Evolutionary conservation across 139 green algal genomes (phyloP).

Genomic region (Chlamydomonas schloesseri): DNA sequence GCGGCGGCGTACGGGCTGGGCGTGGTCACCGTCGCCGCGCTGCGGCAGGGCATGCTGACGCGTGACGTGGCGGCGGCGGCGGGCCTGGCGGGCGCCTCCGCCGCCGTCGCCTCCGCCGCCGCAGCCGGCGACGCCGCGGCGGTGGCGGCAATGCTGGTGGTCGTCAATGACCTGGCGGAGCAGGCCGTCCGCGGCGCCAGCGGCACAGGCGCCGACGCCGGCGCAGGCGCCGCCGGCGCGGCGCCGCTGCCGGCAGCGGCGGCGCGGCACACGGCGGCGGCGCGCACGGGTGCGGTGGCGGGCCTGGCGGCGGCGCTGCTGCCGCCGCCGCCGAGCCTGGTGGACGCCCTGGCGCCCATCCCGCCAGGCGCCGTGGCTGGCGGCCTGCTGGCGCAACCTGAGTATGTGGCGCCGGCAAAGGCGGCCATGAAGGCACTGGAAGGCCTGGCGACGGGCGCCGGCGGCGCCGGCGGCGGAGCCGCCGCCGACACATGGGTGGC

Average conservation of each 20-base stretch:
- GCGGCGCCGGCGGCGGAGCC: not conserved
- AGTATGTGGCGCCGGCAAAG: constrained; percentile 28
- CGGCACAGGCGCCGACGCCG: too few species aligned
- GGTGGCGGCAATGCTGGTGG: not conserved
- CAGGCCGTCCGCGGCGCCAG: not conserved
- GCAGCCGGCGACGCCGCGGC: not conserved
- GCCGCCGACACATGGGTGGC: constrained; percentile 20
- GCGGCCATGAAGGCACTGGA: constrained; percentile 6
- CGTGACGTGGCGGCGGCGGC: not conserved
- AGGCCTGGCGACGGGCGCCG: not conserved
- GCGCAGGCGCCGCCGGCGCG: constrained; percentile 17
- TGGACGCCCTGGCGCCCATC: constrained; percentile 26
- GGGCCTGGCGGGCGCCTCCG: not conserved
- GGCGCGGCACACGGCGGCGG: constrained; percentile 20
- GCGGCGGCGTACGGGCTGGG: constrained; percentile 13
- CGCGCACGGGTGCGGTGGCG: constrained; percentile 15
- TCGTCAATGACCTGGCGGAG: not conserved
- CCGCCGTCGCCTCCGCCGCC: not conserved
- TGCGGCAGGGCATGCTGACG: constrained; percentile 29
- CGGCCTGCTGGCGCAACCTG: constrained; percentile 30
- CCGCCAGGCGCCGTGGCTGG: not conserved
- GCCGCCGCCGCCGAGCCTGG: constrained; percentile 27
- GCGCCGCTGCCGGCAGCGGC: not conserved
- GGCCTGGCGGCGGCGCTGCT: constrained; percentile 31
- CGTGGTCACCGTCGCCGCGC: not conserved